These are phyloP conservation scores for Colletotrichum australisinense DNA, from an alignment of 2,329 filamentous ascomycete genomes.

Conservation along the genomic window DNA sequence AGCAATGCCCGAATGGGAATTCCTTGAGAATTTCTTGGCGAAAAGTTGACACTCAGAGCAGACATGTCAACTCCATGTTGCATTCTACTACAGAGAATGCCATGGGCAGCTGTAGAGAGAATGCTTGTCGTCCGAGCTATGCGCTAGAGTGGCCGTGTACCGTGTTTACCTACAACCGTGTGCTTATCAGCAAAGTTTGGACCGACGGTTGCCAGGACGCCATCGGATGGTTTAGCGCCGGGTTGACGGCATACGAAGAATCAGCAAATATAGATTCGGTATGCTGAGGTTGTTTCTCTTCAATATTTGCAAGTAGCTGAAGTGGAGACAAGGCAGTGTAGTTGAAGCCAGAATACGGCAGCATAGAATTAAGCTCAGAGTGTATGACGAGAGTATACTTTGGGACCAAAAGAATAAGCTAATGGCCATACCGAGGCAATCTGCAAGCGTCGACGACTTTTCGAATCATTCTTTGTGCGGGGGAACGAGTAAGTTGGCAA, in stretches of 20 bases:
- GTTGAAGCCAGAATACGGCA: not conserved
- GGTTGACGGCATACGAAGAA: not conserved
- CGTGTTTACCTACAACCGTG: not conserved
- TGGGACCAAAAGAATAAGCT: not conserved
- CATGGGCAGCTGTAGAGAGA: not conserved
- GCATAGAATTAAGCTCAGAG: not conserved
- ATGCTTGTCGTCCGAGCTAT: constrained; percentile 14
- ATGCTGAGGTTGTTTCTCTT: not conserved
- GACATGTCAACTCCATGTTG: not conserved
- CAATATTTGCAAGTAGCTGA: not conserved
- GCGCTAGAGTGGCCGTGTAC: constrained; percentile 8
- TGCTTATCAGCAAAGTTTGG: not conserved
- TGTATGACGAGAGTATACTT: not conserved
- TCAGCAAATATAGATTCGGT: not conserved
- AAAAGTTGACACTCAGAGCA: not conserved
- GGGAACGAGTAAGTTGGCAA: not conserved
- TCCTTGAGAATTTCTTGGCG: not conserved
- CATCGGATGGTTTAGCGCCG: not conserved
- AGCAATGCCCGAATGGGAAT: not conserved
- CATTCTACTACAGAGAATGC: not conserved
- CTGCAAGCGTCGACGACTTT: not conserved
- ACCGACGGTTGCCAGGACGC: not conserved
- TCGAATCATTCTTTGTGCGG: not conserved
- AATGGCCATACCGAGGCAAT: not conserved
- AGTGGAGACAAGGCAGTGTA: not conserved